phyloP scores from a whole-genome alignment of 768 basidiomycete species.

The Trametes cinnabarina region DNA sequence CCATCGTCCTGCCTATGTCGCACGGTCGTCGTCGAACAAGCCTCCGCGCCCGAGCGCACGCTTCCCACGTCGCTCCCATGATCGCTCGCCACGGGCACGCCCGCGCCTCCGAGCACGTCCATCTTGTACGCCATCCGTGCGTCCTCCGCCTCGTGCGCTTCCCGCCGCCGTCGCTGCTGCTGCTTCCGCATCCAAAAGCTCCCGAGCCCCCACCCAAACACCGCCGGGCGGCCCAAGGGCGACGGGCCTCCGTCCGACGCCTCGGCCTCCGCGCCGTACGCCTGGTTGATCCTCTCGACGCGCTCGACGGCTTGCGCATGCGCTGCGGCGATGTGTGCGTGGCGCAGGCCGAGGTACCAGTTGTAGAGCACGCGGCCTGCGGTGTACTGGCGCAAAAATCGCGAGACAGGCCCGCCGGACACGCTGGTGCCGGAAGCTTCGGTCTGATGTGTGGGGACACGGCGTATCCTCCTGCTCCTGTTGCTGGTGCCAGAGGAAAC shows the following conservation, averaged over 20 bases:
- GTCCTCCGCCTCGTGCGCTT: slow-evolving; percentile 28
- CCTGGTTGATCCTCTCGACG: slow-evolving; percentile 61
- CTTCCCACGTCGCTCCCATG: slow-evolving; percentile 2
- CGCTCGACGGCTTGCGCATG: slow-evolving; percentile 69
- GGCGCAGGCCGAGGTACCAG: slow-evolving; percentile 61
- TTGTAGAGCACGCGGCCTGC: slow-evolving; percentile 38
- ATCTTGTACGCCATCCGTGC: slow-evolving; percentile 13
- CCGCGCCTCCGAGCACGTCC: slow-evolving; percentile 5
- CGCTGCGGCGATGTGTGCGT: slow-evolving; percentile 70
- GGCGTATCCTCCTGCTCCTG: background rate
- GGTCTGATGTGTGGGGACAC: background rate
- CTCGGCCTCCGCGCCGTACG: slow-evolving; percentile 43
- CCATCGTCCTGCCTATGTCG: background rate
- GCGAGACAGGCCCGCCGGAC: slow-evolving; percentile 7
- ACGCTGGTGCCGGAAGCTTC: background rate
- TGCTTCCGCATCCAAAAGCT: slow-evolving; percentile 55
- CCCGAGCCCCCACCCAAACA: slow-evolving; percentile 71
- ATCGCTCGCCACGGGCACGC: slow-evolving; percentile 12
- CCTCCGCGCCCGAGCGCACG: background rate
- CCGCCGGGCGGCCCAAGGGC: slow-evolving; percentile 27
- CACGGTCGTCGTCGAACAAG: background rate
- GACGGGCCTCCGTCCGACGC: slow-evolving; percentile 1
- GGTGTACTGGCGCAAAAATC: slow-evolving; percentile 10
- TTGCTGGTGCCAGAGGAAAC: background rate
- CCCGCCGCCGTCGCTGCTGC: slow-evolving; percentile 28